These are phyloP conservation scores for Urtica urens DNA, from an alignment of 306 rosid species.

Conservation along the genomic window DNA sequence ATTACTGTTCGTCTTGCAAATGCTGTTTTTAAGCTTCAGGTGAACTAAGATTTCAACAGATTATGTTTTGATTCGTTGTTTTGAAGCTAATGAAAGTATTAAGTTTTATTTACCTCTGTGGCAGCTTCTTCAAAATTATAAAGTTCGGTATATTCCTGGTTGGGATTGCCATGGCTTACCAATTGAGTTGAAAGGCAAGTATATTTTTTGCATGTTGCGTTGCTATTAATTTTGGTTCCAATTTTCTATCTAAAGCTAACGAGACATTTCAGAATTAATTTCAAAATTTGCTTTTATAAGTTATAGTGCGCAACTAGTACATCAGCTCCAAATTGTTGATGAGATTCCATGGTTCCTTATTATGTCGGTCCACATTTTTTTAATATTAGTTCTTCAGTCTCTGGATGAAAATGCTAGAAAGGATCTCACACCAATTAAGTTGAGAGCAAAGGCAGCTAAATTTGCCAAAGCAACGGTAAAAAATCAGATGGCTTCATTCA, in stretches of 20 bases:
- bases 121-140: slow-evolving; percentile 90
- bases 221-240: neutral
- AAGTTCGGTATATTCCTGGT: slow-evolving; percentile 90
- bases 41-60: too few relatives aligned
- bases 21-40: too few relatives aligned
- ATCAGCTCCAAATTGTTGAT: too few relatives aligned
- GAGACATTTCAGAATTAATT: too few relatives aligned
- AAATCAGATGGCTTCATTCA: slow-evolving; percentile 87
- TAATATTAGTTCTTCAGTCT: slow-evolving; percentile 86
- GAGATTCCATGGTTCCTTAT: too few relatives aligned
- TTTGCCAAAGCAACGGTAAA: slow-evolving; percentile 90
- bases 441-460: slow-evolving; percentile 91
- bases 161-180: slow-evolving; percentile 99
- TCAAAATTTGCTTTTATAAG: too few relatives aligned
- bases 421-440: slow-evolving; percentile 69
- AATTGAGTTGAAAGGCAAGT: slow-evolving; percentile 95
- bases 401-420: slow-evolving; percentile 74
- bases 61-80: too few relatives aligned
- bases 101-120: slow-evolving; percentile 3
- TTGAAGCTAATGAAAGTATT: neutral
- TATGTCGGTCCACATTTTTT: slow-evolving; percentile 21
- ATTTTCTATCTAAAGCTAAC: neutral
- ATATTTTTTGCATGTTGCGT: slow-evolving; percentile 8
- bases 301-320: too few relatives aligned
- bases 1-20: too few relatives aligned